phyloP scores from a whole-genome alignment of 1,139 yeast species.

The Debaryomycetaceae sp. region DNA sequence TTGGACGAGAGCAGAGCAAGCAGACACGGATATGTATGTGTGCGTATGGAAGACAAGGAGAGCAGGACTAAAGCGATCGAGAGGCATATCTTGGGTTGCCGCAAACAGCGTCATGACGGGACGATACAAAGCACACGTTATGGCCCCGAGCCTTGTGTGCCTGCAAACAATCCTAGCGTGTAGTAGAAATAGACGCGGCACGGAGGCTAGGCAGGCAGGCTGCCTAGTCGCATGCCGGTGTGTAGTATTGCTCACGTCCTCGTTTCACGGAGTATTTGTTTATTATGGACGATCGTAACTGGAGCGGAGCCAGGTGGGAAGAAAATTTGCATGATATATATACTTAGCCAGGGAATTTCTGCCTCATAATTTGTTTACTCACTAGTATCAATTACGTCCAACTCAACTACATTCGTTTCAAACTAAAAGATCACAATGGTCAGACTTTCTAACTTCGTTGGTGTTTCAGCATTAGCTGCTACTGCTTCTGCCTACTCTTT shows the following conservation, averaged over 20 bases:
- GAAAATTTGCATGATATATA: neutral
- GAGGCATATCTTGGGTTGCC: neutral
- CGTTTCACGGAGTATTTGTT: neutral
- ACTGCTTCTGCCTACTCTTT: conserved; percentile 7
- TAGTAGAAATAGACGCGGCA: neutral
- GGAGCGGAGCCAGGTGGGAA: neutral
- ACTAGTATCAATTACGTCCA: neutral
- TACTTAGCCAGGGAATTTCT: neutral
- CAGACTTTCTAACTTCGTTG: neutral
- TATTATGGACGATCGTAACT: neutral
- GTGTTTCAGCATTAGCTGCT: conserved; percentile 4
- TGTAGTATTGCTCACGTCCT: neutral
- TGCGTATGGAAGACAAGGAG: neutral
- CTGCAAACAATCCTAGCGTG: neutral
- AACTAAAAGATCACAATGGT: neutral
- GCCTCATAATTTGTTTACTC: neutral
- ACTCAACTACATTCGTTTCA: neutral
- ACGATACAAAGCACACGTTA: neutral
- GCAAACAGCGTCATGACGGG: neutral
- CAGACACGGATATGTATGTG: neutral
- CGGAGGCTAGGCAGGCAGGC: neutral
- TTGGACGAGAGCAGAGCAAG: neutral
- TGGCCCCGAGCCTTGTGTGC: neutral
- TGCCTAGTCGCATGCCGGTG: neutral
- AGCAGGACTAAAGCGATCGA: no score